Evolutionary conservation across 768 basidiomycete genomes (phyloP).

Genomic region (Suillus brevipes): DNA sequence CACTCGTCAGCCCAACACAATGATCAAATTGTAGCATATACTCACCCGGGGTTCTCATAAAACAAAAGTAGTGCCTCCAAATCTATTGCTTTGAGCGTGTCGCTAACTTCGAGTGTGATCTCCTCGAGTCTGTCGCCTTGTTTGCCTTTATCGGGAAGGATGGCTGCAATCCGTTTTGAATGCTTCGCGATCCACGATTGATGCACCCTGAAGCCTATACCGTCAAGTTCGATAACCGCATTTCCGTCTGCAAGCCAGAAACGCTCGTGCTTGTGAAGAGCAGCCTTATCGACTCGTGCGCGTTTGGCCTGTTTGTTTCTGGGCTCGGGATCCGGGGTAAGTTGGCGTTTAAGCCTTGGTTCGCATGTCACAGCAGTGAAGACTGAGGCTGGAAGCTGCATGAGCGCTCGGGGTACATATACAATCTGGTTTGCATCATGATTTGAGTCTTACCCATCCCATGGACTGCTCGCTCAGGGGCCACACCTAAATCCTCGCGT

Average conservation of each 20-base stretch:
- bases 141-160: background rate
- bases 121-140: background rate
- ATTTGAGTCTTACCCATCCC: background rate
- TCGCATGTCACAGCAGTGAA: background rate
- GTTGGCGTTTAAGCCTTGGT: background rate
- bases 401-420: background rate
- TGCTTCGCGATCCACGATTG: constrained; percentile 32
- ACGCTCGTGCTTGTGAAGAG: constrained; percentile 14
- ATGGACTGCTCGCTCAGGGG: background rate
- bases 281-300: background rate
- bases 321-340: background rate
- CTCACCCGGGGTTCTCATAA: constrained; percentile 8
- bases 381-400: background rate
- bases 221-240: constrained; percentile 34
- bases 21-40: background rate
- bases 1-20: background rate
- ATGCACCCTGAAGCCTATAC: constrained; percentile 37
- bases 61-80: background rate
- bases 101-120: background rate
- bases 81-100: background rate
- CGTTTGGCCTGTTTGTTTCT: background rate
- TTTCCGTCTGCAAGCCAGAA: constrained; percentile 40
- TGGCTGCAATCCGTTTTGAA: constrained; percentile 31
- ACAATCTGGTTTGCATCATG: background rate
- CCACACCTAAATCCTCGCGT: background rate